Conservation (phyloP, 768 basidiomycete genomes). For the Suillus placidus region DNA sequence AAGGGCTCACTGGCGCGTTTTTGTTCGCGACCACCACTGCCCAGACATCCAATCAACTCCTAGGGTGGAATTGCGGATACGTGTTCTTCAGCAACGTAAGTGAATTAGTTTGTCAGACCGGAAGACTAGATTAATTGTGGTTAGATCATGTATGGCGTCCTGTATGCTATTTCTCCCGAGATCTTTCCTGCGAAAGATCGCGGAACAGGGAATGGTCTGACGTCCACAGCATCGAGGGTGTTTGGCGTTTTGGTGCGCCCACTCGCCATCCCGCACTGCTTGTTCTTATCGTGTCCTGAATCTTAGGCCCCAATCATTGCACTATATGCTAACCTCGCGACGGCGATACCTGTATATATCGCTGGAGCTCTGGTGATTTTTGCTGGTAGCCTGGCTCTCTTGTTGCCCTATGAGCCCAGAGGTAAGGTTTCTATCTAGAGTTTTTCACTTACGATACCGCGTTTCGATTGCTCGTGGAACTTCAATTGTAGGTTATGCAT, state of each 20-base stretch:
- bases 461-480: background rate
- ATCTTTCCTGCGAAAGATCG: constrained; percentile 73
- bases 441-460: background rate
- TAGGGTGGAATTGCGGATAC: constrained; percentile 83
- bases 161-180: constrained; percentile 72
- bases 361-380: constrained; percentile 64
- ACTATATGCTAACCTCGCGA: constrained; percentile 63
- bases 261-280: background rate
- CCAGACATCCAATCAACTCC: constrained; percentile 61
- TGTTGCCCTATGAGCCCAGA: constrained; percentile 74
- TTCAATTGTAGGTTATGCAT: too few species aligned
- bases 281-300: background rate
- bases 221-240: constrained; percentile 59
- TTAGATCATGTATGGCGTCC: constrained; percentile 75
- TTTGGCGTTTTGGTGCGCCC: constrained; percentile 68
- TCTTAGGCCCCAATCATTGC: constrained; percentile 73
- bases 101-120: background rate
- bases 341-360: constrained; percentile 72
- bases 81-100: constrained; percentile 62
- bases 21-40: constrained; percentile 78
- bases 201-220: constrained; percentile 71
- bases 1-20: constrained; percentile 74
- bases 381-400: constrained; percentile 58
- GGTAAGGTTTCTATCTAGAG: constrained; percentile 70
- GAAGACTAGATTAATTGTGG: background rate